Conservation (phyloP, 2,329 filamentous ascomycete genomes). For the Verticillium nubilum region DNA sequence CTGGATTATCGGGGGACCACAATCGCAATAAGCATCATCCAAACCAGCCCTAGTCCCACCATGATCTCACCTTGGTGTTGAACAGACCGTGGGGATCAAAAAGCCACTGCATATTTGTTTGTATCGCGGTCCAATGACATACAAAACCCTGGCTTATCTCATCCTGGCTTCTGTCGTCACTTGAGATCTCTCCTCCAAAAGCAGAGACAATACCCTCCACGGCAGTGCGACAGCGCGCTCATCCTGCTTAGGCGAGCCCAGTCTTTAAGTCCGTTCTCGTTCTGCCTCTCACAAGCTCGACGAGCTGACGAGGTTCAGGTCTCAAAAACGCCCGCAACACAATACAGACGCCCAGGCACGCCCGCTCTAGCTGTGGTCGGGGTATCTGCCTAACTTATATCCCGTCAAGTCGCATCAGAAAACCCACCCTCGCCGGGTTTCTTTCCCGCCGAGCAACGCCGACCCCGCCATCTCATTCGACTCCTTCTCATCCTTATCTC, state of each 20-base stretch:
- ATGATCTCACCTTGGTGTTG: background rate
- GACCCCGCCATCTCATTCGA: background rate
- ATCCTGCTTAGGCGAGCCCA: conserved; percentile 6
- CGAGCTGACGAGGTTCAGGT: conserved; percentile 5
- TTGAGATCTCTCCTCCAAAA: conserved; percentile 25
- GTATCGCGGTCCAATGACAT: conserved; percentile 41
- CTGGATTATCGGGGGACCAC: background rate
- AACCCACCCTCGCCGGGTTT: background rate
- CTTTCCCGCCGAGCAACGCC: background rate
- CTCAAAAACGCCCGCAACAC: conserved; percentile 12
- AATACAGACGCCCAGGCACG: background rate
- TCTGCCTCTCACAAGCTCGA: conserved; percentile 9
- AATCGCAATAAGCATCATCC: background rate
- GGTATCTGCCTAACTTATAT: conserved; percentile 7
- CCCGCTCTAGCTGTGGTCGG: conserved; percentile 9
- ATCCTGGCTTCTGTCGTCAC: conserved; percentile 48
- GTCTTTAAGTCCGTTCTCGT: conserved; percentile 5
- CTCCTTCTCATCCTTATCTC: background rate
- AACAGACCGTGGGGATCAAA: background rate
- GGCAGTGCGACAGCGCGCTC: background rate
- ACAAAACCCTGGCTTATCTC: conserved; percentile 54
- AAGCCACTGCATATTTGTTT: conserved; percentile 6
- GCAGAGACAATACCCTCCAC: background rate
- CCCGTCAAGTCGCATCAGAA: background rate
- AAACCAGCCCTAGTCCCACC: background rate